A percentile compares a stretch with the other conserved stretches of the same genome.
Evolutionary conservation across 2,329 filamentous ascomycete species (phyloP).

Genomic region (Colletotrichum kahawae): DNA sequence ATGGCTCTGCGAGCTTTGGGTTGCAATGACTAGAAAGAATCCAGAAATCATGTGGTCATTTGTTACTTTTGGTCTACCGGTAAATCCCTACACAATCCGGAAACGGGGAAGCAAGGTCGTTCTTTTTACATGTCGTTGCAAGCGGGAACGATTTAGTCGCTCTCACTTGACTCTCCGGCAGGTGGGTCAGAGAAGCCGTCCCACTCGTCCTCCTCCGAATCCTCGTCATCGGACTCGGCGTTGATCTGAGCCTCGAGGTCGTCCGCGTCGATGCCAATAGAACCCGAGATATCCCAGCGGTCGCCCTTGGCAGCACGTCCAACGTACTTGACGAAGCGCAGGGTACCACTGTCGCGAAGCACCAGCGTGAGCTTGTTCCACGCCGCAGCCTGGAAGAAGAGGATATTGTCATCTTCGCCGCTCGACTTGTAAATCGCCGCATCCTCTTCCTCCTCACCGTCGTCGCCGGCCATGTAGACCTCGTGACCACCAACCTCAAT

Average conservation of each 20-base stretch:
- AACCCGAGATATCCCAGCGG: conserved; percentile 87
- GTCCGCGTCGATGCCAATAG: conserved; percentile 72
- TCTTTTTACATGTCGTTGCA: background rate
- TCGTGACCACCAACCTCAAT: conserved; percentile 73
- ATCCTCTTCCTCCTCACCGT: conserved; percentile 64
- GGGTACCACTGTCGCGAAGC: conserved; percentile 80
- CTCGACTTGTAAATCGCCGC: conserved; percentile 87
- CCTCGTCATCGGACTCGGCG: conserved; percentile 33
- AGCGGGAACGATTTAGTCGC: conserved; percentile 31
- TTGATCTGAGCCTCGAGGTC: conserved; percentile 48
- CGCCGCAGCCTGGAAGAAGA: conserved; percentile 65
- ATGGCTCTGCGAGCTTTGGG: background rate
- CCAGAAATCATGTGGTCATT: background rate
- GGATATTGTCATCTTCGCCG: conserved; percentile 75
- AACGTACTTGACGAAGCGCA: conserved; percentile 97
- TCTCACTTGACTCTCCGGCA: conserved; percentile 30
- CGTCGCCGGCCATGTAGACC: conserved; percentile 92
- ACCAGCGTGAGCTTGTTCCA: conserved; percentile 97
- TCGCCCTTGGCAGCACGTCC: conserved; percentile 83
- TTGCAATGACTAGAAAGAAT: background rate
- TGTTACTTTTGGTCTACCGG: background rate
- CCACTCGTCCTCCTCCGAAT: conserved; percentile 57
- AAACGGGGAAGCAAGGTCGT: background rate
- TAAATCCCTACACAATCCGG: background rate
- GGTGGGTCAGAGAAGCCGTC: conserved; percentile 56